Conservation (phyloP, 2,329 filamentous ascomycete genomes). For the Hirsutella minnesotensis region DNA sequence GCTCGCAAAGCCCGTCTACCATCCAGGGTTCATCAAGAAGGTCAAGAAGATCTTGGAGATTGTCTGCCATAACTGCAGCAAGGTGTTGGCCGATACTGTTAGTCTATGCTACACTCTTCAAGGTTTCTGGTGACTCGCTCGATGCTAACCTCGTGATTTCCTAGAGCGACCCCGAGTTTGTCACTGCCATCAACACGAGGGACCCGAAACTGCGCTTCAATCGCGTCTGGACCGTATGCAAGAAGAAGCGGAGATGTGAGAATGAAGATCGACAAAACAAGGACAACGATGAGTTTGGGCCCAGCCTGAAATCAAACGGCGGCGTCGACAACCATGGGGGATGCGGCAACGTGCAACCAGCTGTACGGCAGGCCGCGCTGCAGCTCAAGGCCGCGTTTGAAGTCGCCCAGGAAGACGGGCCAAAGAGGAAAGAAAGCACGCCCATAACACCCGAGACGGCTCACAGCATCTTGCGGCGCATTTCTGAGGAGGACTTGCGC, state of each 20-base stretch:
- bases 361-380: conserved; percentile 76
- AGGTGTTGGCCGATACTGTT: conserved; percentile 95
- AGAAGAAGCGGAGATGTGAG: conserved; percentile 76
- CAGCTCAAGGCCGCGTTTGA: conserved; percentile 70
- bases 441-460: conserved; percentile 75
- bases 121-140: conserved; percentile 35
- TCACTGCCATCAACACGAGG: conserved; percentile 68
- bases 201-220: conserved; percentile 94
- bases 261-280: conserved; percentile 61
- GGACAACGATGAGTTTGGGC: conserved; percentile 55
- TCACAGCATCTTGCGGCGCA: conserved; percentile 74
- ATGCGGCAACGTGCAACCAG: conserved; percentile 84
- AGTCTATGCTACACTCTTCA: conserved; percentile 51
- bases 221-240: conserved; percentile 82
- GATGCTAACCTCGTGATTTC: conserved; percentile 46
- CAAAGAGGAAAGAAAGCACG: conserved; percentile 65
- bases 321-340: conserved; percentile 59
- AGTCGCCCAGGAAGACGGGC: conserved; percentile 52
- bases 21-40: conserved; percentile 93
- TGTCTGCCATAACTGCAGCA: conserved; percentile 98
- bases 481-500: conserved; percentile 67
- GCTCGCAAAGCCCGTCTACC: conserved; percentile 89
- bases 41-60: conserved; percentile 99
- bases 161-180: conserved; percentile 76
- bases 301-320: conserved; percentile 39